Conservation (phyloP, 164 flowering plant species). For the Chimonanthus praecox region DNA sequence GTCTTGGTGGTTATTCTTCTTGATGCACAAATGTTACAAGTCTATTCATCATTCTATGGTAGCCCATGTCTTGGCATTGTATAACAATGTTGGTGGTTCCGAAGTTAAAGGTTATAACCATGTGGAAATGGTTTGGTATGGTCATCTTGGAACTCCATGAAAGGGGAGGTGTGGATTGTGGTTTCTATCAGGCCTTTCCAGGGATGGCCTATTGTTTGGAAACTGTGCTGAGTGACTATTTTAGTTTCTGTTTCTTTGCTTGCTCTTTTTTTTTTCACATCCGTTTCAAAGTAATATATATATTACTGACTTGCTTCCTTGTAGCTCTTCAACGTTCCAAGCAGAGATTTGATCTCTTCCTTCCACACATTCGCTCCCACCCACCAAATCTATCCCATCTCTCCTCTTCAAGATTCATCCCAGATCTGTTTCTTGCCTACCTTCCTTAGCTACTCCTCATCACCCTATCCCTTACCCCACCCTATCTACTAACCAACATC, state of each 20-base stretch:
- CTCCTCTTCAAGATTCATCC: no score
- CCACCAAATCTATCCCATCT: no score
- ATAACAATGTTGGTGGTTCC: background rate
- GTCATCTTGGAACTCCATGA: background rate
- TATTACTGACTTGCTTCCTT: no score
- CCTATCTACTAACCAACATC: no score
- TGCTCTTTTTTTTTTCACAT: background rate
- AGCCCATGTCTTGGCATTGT: background rate
- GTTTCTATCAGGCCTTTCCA: background rate
- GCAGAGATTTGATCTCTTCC: no score
- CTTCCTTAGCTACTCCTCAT: no score
- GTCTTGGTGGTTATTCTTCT: background rate
- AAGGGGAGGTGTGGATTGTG: background rate
- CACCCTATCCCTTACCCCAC: no score
- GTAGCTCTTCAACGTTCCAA: no score
- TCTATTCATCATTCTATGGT: background rate
- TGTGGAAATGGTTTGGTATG: background rate
- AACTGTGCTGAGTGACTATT: background rate
- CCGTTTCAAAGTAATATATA: background rate
- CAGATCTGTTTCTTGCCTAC: no score
- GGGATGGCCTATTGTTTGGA: background rate
- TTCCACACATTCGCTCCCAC: no score
- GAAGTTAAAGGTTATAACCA: background rate
- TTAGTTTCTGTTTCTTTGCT: background rate
- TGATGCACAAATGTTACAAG: background rate